Base-by-base conservation (phyloP, 2,329 filamentous ascomycete species). In the Alternaria brassicae region DNA sequence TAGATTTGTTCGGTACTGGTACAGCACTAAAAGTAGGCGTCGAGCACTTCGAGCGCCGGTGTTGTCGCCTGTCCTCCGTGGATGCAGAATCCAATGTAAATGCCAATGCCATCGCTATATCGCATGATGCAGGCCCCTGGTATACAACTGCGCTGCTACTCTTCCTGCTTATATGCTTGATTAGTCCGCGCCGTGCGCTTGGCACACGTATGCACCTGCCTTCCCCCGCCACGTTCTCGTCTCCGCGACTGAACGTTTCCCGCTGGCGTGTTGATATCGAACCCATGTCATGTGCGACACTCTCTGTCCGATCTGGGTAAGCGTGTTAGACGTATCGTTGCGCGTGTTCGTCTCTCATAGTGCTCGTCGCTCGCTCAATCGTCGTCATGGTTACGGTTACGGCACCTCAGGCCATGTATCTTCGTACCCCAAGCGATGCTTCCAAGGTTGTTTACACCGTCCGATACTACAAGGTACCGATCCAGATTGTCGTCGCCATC, bases 401-500 rank as follows among this genome's bases (percentile, higher is more conserved):
- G 53, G 51, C 74, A 77, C 17, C 59, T 65, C 12, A 77, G 32
- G 17, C 71, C 62, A 50, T 73, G 72, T 13, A 77, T 73, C 32
- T 66, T 60, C 0, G 64, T 69, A 1, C 65, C 66, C 74, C 74
- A 77, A 4, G 63, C 68, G 8, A 68, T 65, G 44, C 71, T 73
- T 2, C 56, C 65, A 4, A 77, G 63, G 36, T 75, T 76, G 52
- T 77, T 76, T 39, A 71, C 68, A 5, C 74, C 74, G 30, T 73
- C 72, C 6, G 72, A 47, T 9, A 75, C 65, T 0, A 65, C 60
- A 13, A 76, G 58, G 44, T 58, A 72, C 5, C 60, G 28, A 23
- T 68, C 66, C 30, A 53, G 50, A 7, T 68, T 40, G 25, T 60
- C 69, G 25, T 68, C 54, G 39, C 65, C 69, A 2, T 41, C 51